Evolutionary conservation across 2,329 filamentous ascomycete genomes (phyloP), one percentile per base, ranked within the genome.

Genomic region (Pseudofabraea citricarpa): DNA sequence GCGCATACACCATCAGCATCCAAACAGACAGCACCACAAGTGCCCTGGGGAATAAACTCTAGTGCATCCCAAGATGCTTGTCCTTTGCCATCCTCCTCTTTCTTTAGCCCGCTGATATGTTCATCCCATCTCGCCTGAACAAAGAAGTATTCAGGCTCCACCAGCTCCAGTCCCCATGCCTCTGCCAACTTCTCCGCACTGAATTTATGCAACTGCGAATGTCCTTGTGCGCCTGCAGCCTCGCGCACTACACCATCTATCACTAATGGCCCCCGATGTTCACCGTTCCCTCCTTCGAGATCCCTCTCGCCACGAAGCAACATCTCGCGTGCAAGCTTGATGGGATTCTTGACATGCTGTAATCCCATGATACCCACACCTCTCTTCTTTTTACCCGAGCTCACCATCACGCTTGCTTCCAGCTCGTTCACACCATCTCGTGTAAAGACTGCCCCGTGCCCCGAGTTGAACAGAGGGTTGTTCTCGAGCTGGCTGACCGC

Each of bases 361-460:
- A 95, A 63, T 3, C 87, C 78, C 67, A 87, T 87, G 5, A 89
- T 80, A 3, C 87, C 87, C 0, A 87, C 85, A 13, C 82, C 88
- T 26, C 87, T 78, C 70, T 95, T 95, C 31, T 79, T 75, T 44
- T 72, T 71, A 0, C 83, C 85, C 21, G 74, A 73, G 2, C 84
- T 86, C 0, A 94, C 85, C 89, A 95, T 95, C 40, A 95, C 78
- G 7, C 81, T 87, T 2, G 87, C 87, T 66, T 95, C 90, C 48
- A 95, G 81, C 67, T 95, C 87, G 61, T 90, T 90, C 49, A 82
- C 76, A 15, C 90, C 90, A 52, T 85, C 82, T 40, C 83, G 79
- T 1, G 88, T 95, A 64, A 94, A 95, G 16, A 95, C 89, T 40
- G 89, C 87, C 41, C 90, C 90, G 56, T 81, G 83, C 6, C 82